These are phyloP conservation scores for Mesembryanthemum crystallinum DNA, from an alignment of 148 eudicot genomes.

Conservation along the genomic window DNA sequence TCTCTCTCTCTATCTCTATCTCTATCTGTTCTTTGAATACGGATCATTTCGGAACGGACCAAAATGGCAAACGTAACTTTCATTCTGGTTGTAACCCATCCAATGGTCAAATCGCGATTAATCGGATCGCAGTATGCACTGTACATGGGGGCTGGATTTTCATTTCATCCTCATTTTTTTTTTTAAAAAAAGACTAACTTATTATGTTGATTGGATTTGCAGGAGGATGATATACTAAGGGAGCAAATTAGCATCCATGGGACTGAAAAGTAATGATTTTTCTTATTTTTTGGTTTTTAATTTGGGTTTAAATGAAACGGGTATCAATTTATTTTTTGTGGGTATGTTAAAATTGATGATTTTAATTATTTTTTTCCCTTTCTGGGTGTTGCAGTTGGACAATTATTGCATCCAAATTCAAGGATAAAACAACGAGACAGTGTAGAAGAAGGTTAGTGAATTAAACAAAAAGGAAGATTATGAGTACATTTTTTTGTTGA, in stretches of 20 bases:
- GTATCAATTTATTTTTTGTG: constrained; percentile 24
- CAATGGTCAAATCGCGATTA: too few species aligned
- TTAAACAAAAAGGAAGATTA: background rate
- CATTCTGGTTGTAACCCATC: too few species aligned
- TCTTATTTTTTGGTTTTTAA: background rate
- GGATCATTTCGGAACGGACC: too few species aligned
- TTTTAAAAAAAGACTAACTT: background rate
- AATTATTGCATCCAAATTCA: constrained; percentile 81
- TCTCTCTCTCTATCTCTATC: constrained; percentile 5
- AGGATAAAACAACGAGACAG: constrained; percentile 89
- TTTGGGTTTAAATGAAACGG: constrained; percentile 23
- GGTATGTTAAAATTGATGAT: constrained; percentile 11
- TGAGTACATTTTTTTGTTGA: constrained; percentile 7
- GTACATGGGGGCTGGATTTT: too few species aligned
- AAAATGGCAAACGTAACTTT: too few species aligned
- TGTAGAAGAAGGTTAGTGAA: constrained; percentile 83
- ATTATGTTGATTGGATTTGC: constrained; percentile 27
- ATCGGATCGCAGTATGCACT: too few species aligned
- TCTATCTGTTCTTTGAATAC: too few species aligned
- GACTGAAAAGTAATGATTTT: constrained; percentile 61
- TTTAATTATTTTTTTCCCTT: background rate
- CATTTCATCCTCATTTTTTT: too few species aligned
- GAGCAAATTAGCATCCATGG: constrained; percentile 81
- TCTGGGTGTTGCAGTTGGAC: constrained; percentile 63
- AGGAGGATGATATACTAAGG: constrained; percentile 94